phyloP scores from a whole-genome alignment of 2,329 filamentous ascomycete genomes.

The Phialocephala subalpina region DNA sequence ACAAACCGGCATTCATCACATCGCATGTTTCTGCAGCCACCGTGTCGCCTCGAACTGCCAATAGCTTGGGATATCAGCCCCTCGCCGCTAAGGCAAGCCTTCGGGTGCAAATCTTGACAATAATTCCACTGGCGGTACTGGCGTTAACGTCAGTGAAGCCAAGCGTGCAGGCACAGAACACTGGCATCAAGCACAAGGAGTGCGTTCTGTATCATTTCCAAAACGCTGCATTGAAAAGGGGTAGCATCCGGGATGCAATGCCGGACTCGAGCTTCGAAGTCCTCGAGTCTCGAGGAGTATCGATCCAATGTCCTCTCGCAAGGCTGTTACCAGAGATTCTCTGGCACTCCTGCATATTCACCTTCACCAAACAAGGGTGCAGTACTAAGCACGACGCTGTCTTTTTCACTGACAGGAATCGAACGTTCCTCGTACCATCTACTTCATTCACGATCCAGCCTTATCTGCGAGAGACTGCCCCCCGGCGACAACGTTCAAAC shows the following conservation, averaged over 20 bases:
- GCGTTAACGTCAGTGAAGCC: conserved; percentile 8
- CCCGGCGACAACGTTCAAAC: not conserved
- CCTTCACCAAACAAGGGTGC: not conserved
- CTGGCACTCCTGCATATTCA: not conserved
- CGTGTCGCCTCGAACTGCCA: conserved; percentile 10
- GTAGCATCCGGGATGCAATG: not conserved
- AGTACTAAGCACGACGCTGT: not conserved
- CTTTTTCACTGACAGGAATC: not conserved
- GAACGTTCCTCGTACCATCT: not conserved
- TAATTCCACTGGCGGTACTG: conserved; percentile 5
- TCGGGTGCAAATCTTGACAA: conserved; percentile 8
- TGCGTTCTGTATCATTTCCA: not conserved
- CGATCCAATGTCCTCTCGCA: not conserved
- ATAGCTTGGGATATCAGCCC: conserved; percentile 14
- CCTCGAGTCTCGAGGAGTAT: not conserved
- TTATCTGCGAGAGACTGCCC: not conserved
- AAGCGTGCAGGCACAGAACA: not conserved
- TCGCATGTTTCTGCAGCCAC: conserved; percentile 19
- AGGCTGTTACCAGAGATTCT: not conserved
- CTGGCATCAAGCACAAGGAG: not conserved
- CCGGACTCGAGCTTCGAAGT: not conserved
- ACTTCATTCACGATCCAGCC: not conserved
- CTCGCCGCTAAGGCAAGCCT: conserved; percentile 21
- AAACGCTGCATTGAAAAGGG: not conserved
- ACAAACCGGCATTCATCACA: conserved; percentile 17